Evolutionary conservation across 2,329 filamentous ascomycete species (phyloP).

Genomic region (Cytospora chrysosperma): DNA sequence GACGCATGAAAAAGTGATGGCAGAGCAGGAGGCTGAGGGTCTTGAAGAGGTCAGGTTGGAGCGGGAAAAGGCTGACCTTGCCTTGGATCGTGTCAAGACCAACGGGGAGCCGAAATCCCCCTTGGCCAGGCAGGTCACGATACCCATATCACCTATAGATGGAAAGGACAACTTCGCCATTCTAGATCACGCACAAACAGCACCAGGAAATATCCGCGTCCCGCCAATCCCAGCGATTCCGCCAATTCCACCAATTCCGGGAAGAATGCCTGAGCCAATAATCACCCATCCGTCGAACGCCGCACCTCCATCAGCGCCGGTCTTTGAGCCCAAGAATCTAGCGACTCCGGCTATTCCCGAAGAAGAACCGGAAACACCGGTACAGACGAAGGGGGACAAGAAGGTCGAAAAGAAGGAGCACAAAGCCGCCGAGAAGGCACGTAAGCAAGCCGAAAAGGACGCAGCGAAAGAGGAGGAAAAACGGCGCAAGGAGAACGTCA

Average conservation of each 20-base stretch:
- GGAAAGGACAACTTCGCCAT: conserved; percentile 55
- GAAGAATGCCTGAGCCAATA: conserved; percentile 24
- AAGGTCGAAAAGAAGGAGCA: conserved; percentile 69
- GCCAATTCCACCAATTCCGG: conserved; percentile 29
- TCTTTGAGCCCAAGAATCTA: conserved; percentile 28
- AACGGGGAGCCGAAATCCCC: conserved; percentile 41
- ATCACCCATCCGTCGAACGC: conserved; percentile 31
- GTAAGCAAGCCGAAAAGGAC: conserved; percentile 46
- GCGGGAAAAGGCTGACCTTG: conserved; percentile 56
- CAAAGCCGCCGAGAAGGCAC: conserved; percentile 52
- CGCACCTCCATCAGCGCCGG: conserved; percentile 31
- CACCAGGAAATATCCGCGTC: conserved; percentile 43
- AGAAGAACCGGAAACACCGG: conserved; percentile 43
- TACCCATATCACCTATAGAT: conserved; percentile 44
- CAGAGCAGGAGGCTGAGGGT: conserved; percentile 82
- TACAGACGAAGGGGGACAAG: conserved; percentile 59
- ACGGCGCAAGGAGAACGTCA: conserved; percentile 37
- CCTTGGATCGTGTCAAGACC: conserved; percentile 33
- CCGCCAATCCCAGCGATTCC: conserved; percentile 29
- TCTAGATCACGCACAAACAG: conserved; percentile 66
- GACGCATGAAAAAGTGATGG: conserved; percentile 63
- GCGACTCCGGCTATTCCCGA: conserved; percentile 42
- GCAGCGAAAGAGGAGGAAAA: conserved; percentile 46
- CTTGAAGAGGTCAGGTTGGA: conserved; percentile 59
- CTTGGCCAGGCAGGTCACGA: conserved; percentile 50